These are phyloP conservation scores for Lecanicillium sp. DNA, from an alignment of 2,329 filamentous ascomycete genomes.

Conservation along the genomic window DNA sequence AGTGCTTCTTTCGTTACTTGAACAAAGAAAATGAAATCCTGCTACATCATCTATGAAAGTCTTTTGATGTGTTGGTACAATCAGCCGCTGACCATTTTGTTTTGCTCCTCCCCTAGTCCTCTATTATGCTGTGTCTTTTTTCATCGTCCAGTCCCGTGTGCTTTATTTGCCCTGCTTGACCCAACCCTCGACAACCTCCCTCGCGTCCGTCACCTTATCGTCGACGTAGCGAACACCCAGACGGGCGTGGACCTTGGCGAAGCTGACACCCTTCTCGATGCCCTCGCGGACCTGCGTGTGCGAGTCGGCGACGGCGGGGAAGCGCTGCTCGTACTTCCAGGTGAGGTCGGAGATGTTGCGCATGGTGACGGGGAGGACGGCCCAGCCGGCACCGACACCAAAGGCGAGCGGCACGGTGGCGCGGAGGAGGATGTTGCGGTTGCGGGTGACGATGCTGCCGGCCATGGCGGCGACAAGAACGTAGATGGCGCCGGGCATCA, in stretches of 20 bases:
- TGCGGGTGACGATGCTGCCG: conserved; percentile 82
- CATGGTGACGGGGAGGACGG: conserved; percentile 83
- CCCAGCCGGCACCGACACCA: conserved; percentile 76
- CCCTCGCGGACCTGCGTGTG: conserved; percentile 68
- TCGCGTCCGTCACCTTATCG: conserved; percentile 69
- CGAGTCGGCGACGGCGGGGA: conserved; percentile 74
- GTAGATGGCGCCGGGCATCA: conserved; percentile 87
- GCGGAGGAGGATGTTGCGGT: conserved; percentile 78
- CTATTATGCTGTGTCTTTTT: conserved; percentile 15
- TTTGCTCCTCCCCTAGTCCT: background rate
- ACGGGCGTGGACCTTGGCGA: conserved; percentile 67
- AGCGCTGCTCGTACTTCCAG: conserved; percentile 89
- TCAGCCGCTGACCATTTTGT: conserved; percentile 19
- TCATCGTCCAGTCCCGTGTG: background rate
- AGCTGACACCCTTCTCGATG: conserved; percentile 62
- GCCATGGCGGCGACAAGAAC: conserved; percentile 93
- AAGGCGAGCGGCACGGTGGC: conserved; percentile 70
- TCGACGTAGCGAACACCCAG: conserved; percentile 68
- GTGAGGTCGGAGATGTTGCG: conserved; percentile 77
- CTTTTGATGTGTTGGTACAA: conserved; percentile 28
- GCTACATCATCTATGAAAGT: conserved; percentile 26
- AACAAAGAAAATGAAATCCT: conserved; percentile 27
- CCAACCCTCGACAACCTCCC: conserved; percentile 79
- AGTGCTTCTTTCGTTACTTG: background rate
- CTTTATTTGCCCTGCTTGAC: conserved; percentile 79